Evolutionary conservation across 2,329 filamentous ascomycete species (phyloP), one percentile per base, ranked within the genome.

Genomic region (Aspergillus sp.): DNA sequence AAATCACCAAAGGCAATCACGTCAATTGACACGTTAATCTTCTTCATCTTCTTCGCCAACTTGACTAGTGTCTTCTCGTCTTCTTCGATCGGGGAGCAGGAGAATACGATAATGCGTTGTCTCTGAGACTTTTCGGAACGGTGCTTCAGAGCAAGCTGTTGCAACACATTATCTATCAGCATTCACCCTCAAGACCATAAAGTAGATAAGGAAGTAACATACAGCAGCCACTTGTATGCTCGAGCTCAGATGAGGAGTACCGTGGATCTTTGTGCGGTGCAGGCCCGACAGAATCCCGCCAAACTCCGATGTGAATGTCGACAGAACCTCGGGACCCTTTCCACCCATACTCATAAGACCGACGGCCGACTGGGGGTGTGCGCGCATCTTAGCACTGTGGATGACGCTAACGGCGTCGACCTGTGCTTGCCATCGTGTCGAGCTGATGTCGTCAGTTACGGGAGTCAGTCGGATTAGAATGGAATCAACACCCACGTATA

Each of bases 271-370:
- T 53, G 88, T 98, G 63, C 86, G 84, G 73, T 91, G 91, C 71
- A 96, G 76, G 47, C 90, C 90, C 54, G 95, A 88, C 55, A 97
- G 78, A 60, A 98, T 89, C 76, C 94, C 93, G 70, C 93, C 93
- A 65, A 93, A 89, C 70, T 98, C 94, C 51, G 89, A 91, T 46
- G 93, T 97, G 66, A 97, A 82, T 30, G 93, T 98, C 49, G 93
- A 94, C 55, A 98, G 82, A 55, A 98, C 91, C 74, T 97, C 91
- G 43, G 93, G 93, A n/a, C 90, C 90, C 66, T 88, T 91, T 63
- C 91, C 93, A 55, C 89, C 93, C 91, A 97, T 97, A 73, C 89
- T 95, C 90, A 98, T 96, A 55, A 98, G 77, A 45, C 94, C 93
- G 56, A 98, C 93, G 9, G 90, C 94, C 6, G 91, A 97, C 74